Evolutionary conservation across 352 stramenopile genomes (phyloP), one percentile per base, ranked within the genome.

Genomic region (Pythium sukuiense): DNA sequence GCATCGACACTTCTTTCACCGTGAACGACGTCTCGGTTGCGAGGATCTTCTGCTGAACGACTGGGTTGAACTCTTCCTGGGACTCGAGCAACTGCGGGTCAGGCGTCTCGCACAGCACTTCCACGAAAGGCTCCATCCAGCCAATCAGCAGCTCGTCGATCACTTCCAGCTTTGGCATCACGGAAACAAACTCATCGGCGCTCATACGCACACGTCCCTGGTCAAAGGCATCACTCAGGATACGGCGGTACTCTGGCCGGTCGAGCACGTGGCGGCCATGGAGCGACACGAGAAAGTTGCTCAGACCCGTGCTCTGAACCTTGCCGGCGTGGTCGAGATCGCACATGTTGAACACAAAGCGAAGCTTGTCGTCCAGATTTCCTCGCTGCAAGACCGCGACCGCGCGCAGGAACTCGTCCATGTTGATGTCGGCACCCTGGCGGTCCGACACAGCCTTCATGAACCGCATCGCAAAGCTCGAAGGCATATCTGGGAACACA

Each of bases 401-500:
- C 1, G 86, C 82, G 14, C 85, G 86, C 18, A 96, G 55, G 52
- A 96, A 95, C 62, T 96, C 88, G 59, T 96, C 88, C 86, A 96
- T 93, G 46, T 92, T 92, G 66, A 96, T 92, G 63, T 96, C 88
- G 0, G 84, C 79, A 20, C 84, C 81, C 69, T 93, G 85, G 8
- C 85, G 87, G 39, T 96, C 88, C 0, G 83, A 92, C 43, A 96
- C 79, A 1, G 85, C 86, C 66, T 96, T 96, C 80, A 95, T 93
- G 57, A 96, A 92, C 3, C 88, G 78, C 83, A 96, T 93, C 9
- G 86, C 86, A 64, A 96, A 95, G 61, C 83, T 95, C 27, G 88
- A 96, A 13, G 88, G 88, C 81, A 96, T 96, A 41, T 94, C 86
- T 3, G 86, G 88, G 33, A 95, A 96, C n/a, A 96, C 88, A 26